Evolutionary conservation across 805 yeast genomes (phyloP).

Genomic region (Lipomyces orientalis): DNA sequence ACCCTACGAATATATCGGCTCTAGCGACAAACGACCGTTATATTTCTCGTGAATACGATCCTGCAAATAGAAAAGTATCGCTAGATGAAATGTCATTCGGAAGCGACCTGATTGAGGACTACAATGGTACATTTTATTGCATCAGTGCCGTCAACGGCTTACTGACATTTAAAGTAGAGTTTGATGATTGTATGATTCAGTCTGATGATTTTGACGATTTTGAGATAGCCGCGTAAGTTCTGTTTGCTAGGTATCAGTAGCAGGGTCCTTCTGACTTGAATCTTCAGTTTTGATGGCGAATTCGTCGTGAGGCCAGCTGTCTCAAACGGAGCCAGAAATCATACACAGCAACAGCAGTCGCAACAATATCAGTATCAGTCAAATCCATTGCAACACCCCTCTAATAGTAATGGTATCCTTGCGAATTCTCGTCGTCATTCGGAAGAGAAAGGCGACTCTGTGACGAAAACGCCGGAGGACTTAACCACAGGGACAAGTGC

Average conservation of each 20-base stretch:
- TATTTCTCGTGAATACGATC: conserved; percentile 10
- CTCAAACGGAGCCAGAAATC: background rate
- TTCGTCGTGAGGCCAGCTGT: conserved; percentile 1
- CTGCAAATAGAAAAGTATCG: conserved; percentile 7
- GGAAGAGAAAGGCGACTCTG: background rate
- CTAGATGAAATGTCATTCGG: conserved; percentile 26
- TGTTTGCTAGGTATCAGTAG: background rate
- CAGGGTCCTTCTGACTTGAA: background rate
- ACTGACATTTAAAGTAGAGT: conserved; percentile 2
- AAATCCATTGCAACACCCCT: background rate
- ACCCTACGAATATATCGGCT: background rate
- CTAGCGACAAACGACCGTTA: conserved; percentile 6
- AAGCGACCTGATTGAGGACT: conserved; percentile 29
- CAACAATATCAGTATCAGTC: background rate
- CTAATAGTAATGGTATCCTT: background rate
- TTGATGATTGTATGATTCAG: conserved; percentile 20
- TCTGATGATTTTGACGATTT: conserved; percentile 25
- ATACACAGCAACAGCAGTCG: conserved; percentile 1
- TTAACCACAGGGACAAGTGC: background rate
- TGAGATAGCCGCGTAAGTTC: conserved; percentile 1
- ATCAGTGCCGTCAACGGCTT: background rate
- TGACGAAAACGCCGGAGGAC: background rate
- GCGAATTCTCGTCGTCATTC: conserved; percentile 2
- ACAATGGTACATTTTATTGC: conserved; percentile 17
- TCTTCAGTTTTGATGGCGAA: conserved; percentile 5